These are phyloP conservation scores for Inga laurina DNA, from an alignment of 306 rosid genomes.

Conservation along the genomic window DNA sequence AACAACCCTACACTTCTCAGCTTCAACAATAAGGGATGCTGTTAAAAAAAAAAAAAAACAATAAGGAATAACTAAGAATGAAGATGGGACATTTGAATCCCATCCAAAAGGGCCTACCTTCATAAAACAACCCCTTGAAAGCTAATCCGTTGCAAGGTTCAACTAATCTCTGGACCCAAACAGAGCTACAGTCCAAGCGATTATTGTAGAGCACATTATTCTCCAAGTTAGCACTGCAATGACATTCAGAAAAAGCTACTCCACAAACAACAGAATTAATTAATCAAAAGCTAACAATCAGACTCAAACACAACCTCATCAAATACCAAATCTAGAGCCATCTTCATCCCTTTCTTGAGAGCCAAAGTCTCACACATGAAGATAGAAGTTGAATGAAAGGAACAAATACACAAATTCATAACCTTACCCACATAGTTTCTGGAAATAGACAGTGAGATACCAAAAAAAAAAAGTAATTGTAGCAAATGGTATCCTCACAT, in stretches of 20 bases:
- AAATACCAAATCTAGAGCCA: not conserved
- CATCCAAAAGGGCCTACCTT: not conserved
- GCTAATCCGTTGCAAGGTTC: not conserved
- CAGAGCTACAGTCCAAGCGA: too few species aligned
- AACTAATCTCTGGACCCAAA: not conserved
- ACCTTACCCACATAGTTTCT: not conserved
- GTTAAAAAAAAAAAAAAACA: too few species aligned
- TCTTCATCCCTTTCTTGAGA: not conserved
- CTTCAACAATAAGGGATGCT: not conserved
- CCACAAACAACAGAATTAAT: too few species aligned
- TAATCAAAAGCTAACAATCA: not conserved
- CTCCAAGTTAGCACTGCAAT: too few species aligned
- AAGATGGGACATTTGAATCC: not conserved
- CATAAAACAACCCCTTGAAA: not conserved
- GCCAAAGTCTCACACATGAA: not conserved
- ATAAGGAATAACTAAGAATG: too few species aligned
- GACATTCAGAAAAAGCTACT: too few species aligned
- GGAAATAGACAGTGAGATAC: not conserved
- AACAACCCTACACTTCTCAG: not conserved
- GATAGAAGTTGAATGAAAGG: not conserved
- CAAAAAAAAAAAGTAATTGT: not conserved
- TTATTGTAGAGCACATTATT: not conserved
- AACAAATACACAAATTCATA: not conserved
- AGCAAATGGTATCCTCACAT: not conserved
- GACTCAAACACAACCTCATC: not conserved